Evolutionary conservation across 305 asterid species (phyloP).

Genomic region (Fraxinus floribunda): DNA sequence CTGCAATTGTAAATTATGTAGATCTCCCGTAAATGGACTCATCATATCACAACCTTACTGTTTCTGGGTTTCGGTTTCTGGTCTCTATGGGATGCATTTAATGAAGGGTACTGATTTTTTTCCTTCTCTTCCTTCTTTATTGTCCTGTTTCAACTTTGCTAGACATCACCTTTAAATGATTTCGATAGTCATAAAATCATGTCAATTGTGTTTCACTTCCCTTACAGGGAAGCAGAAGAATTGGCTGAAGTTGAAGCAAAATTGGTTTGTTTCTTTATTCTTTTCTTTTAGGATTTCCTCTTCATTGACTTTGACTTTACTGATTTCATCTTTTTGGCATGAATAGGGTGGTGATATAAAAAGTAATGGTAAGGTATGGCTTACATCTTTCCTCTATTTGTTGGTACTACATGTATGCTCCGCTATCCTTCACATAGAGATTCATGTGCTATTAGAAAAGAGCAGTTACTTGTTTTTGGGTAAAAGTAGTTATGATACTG

Average conservation of each 20-base stretch:
- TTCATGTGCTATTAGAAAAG: background rate
- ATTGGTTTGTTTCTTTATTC: conserved; percentile 54
- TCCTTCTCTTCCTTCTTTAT: conserved; percentile 12
- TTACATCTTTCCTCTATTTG: background rate
- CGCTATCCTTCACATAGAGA: too few relatives aligned
- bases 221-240: conserved; percentile 72
- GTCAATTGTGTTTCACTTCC: conserved; percentile 3
- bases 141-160: conserved; percentile 4
- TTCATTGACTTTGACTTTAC: conserved; percentile 20
- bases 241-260: conserved; percentile 87
- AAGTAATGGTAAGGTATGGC: conserved; percentile 59
- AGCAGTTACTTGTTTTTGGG: background rate
- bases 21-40: conserved; percentile 74
- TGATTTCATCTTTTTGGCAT: conserved; percentile 26
- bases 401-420: background rate
- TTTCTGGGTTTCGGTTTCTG: conserved; percentile 92
- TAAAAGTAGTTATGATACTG: background rate
- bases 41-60: conserved; percentile 79
- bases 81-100: conserved; percentile 96
- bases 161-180: conserved; percentile 5
- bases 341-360: conserved; percentile 71
- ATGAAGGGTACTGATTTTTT: conserved; percentile 59
- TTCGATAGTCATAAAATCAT: conserved; percentile 13
- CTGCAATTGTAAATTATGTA: conserved; percentile 14
- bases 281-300: conserved; percentile 3